Base-by-base conservation (phyloP, 106 monocot genomes). In the Dendrobium nobile region DNA sequence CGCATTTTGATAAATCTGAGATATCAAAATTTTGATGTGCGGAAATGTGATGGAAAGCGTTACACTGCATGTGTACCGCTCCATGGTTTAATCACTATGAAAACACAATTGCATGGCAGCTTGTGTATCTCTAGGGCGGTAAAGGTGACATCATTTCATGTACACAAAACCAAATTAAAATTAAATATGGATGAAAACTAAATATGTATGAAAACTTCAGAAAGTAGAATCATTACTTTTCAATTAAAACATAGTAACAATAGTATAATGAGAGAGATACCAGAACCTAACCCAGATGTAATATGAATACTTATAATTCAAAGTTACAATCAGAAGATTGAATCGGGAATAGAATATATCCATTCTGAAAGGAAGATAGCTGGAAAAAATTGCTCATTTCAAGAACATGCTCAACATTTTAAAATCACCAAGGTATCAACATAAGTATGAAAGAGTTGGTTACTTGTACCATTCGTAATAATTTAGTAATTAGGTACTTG, bases 401-500 rank as follows among this genome's bases (percentile, higher is more conserved):
- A 51, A 51, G 51, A 51, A 51, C 10, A 61, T 22, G n/a, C 61
- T 61, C 4, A 9, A 61, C 22, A n/a, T 61, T 61, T 61, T 61
- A 19, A 24, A 24, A 70, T 10, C 70, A 70, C 27, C 70, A 33
- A 70, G 70, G 64, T 65, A 26, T 6, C n/a, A 65, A 65, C 26
- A 8, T 65, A 65, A 65, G 2, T 43, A 22, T 47, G 7, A 76
- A 48, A 76, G 28, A n/a, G 8, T 70, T 8, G 37, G 15, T 70
- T 15, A 70, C 9, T 33, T 37, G 4, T 37, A 70, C 28, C 37
- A 37, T 70, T 33, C 68, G 10, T 33, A 70, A 28, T 22, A 37
- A 70, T 37, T 70, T 37, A 37, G 16, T 15, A 37, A 16, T 28
- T 74, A 76, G 48, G 22, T 67, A 86, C 93, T 83, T 67, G 91